These are phyloP conservation scores for Auricularia sp. DNA, from an alignment of 768 basidiomycete species.

Conservation along the genomic window DNA sequence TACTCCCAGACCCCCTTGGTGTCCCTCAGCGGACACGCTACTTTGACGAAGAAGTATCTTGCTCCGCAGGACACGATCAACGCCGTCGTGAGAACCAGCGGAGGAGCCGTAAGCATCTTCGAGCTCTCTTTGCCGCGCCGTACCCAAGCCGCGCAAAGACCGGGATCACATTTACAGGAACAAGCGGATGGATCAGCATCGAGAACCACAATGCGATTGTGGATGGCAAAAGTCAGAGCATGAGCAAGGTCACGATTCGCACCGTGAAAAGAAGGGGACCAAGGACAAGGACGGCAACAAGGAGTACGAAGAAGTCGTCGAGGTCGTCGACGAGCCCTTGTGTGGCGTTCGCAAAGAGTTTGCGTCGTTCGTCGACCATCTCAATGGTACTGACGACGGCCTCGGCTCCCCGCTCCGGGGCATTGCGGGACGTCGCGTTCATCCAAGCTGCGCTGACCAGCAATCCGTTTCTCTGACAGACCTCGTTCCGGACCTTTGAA, in stretches of 20 bases:
- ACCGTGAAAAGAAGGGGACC: constrained; percentile 17
- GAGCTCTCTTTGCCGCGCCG: constrained; percentile 56
- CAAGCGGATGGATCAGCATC: constrained; percentile 43
- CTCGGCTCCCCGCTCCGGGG: constrained; percentile 49
- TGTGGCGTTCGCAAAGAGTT: constrained; percentile 49
- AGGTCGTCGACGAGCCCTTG: constrained; percentile 27
- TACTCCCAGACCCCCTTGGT: constrained; percentile 44
- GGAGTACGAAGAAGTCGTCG: constrained; percentile 36
- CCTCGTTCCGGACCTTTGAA: constrained; percentile 11
- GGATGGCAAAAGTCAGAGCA: constrained; percentile 6
- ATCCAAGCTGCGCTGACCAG: constrained; percentile 71
- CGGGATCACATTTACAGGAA: constrained; percentile 48
- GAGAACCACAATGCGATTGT: constrained; percentile 29
- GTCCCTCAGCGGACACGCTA: constrained; percentile 52
- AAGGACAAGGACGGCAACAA: constrained; percentile 31
- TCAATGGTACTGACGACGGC: constrained; percentile 40
- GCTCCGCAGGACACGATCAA: constrained; percentile 74
- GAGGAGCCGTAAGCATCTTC: constrained; percentile 49
- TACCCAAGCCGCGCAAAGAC: constrained; percentile 26
- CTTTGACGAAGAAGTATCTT: constrained; percentile 62
- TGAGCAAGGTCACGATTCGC: constrained; percentile 33
- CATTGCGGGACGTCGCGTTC: constrained; percentile 67
- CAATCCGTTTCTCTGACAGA: constrained; percentile 45
- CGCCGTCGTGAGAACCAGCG: constrained; percentile 34
- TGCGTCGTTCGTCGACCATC: constrained; percentile 47